Conservation (phyloP, 352 stramenopile species). For the Phytophthora citrophthora region DNA sequence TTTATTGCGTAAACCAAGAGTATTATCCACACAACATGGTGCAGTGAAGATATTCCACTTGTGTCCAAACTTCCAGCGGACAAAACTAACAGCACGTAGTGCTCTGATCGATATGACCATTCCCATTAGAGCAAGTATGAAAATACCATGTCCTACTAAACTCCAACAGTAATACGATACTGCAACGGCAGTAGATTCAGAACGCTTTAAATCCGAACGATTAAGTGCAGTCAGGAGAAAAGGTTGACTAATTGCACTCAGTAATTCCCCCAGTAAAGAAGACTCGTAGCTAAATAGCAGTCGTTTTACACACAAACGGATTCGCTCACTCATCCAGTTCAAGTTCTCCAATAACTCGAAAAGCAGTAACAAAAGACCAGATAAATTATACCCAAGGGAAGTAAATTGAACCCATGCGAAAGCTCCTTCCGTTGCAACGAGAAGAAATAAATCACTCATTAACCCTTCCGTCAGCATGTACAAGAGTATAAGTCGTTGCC, state of each 20-base stretch:
- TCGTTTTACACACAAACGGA: conserved; percentile 18
- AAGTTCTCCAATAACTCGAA: conserved; percentile 28
- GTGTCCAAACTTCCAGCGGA: conserved; percentile 9
- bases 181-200: conserved; percentile 3
- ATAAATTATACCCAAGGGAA: conserved; percentile 38
- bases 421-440: conserved; percentile 26
- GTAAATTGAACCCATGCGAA: conserved; percentile 32
- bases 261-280: conserved; percentile 29
- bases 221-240: conserved; percentile 9
- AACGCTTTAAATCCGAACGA: conserved; percentile 3
- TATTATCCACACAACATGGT: conserved; percentile 15
- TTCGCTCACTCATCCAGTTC: conserved; percentile 8
- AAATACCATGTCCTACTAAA: conserved; percentile 18
- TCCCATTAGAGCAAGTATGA: conserved; percentile 18
- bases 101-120: conserved; percentile 18
- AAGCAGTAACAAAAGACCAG: conserved; percentile 16
- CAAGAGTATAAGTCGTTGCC: conserved; percentile 18
- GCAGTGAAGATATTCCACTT: conserved; percentile 14
- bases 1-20: conserved; percentile 18
- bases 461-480: conserved; percentile 30
- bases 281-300: conserved; percentile 38
- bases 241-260: conserved; percentile 9
- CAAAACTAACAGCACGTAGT: conserved; percentile 10
- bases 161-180: conserved; percentile 26
- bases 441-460: conserved; percentile 35